phyloP scores from a whole-genome alignment of 1,139 yeast species.

The Pichia sp. region DNA sequence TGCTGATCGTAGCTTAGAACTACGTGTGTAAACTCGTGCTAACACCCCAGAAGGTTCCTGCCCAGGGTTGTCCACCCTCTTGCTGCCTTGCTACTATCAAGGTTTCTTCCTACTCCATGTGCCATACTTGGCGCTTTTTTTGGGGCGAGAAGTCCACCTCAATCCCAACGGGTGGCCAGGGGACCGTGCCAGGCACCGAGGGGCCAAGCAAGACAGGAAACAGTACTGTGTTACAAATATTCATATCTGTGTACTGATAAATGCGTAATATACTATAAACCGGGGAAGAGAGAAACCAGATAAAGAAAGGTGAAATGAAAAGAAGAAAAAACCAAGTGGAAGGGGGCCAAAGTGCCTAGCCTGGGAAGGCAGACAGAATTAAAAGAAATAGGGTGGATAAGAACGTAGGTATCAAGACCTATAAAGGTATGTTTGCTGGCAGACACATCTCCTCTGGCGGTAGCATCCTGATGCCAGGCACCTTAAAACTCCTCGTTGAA shows the following conservation, averaged over 20 bases:
- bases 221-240: too few species aligned
- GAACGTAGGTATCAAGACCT: not conserved
- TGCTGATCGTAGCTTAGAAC: not conserved
- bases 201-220: too few species aligned
- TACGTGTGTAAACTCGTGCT: not conserved
- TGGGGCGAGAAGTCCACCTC: not conserved
- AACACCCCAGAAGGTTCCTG: not conserved
- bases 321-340: not conserved
- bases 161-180: not conserved
- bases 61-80: not conserved
- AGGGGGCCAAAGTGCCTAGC: not conserved
- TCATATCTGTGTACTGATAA: not conserved
- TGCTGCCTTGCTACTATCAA: not conserved
- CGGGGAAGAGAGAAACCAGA: not conserved
- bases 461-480: not conserved
- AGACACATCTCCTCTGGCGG: too few species aligned
- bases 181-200: not conserved
- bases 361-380: not conserved
- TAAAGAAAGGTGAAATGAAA: not conserved
- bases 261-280: not conserved
- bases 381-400: not conserved
- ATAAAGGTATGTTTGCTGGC: too few species aligned
- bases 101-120: not conserved
- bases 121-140: not conserved
- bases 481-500: slow-evolving; percentile 45